Base-by-base conservation (phyloP, 2,329 filamentous ascomycete genomes). In the Sclerotinia trifoliorum region DNA sequence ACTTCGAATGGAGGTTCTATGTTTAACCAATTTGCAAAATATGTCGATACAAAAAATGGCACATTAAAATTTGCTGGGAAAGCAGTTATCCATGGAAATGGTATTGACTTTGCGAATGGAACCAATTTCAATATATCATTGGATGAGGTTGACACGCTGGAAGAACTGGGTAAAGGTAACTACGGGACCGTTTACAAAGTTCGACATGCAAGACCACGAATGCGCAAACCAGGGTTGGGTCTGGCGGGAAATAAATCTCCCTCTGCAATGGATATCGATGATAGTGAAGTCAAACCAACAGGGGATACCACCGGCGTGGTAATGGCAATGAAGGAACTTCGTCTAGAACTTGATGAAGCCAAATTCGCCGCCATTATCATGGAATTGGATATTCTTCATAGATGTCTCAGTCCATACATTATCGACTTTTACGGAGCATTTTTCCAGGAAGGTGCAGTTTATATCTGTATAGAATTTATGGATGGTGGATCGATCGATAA, bases 381-480 rank as follows among this genome's bases (percentile, higher is more conserved):
- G 86, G 95, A 99, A 80, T 84, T 99, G 60, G 93, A 99, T 75
- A 94, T 99, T 71, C 83, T 99, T 2, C 95, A 99, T 80, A 91
- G 95, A 74, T 99, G 95, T 77, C 84, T 95, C 3, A 97, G 93
- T 2, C 94, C 95, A 0, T 97, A 94, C 79, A 98, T 99, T 74
- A 95, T 99, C 79, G 94, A 99, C 77, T 99, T 99, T 76, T 99
- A 98, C 78, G 95, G 95, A 0, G 95, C 95, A 6, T 99, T 99
- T 79, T 99, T 97, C 83, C 95, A 99, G 77, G 95, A 99, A 81
- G 94, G 95, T 39, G 95, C 95, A 0, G 95, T 99, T 1, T 99
- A 99, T 80, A 98, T 99, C 79, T 99, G 95, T 80, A 97, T 99
- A 79, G 95, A 99, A 80, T 97, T 93, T 80, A 99, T 99, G 95